phyloP scores from a whole-genome alignment of 2,329 filamentous ascomycete genomes.

The Epichloe coenophiala region DNA sequence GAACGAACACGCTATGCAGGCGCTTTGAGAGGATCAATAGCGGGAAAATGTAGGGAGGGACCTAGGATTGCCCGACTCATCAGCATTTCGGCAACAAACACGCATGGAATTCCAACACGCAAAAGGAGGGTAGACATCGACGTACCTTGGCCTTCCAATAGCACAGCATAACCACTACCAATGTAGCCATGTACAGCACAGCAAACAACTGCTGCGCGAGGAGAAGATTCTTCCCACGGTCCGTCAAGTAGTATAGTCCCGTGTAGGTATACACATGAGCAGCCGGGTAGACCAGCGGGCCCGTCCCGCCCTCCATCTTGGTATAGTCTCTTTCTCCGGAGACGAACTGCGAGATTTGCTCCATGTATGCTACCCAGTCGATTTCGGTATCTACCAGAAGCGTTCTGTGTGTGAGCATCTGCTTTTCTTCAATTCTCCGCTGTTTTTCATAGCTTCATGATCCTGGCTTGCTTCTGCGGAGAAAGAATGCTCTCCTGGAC shows the following conservation, averaged over 20 bases:
- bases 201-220: constrained; percentile 78
- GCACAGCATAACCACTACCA: constrained; percentile 68
- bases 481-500: too few relatives aligned
- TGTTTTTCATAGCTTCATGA: not conserved
- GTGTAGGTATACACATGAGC: constrained; percentile 88
- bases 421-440: not conserved
- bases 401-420: not conserved
- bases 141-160: constrained; percentile 60
- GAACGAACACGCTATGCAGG: constrained; percentile 82
- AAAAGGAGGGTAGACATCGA: not conserved
- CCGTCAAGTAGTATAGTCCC: constrained; percentile 62
- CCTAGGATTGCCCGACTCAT: constrained; percentile 27
- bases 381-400: constrained; percentile 72
- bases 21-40: constrained; percentile 82
- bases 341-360: constrained; percentile 70
- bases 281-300: constrained; percentile 88
- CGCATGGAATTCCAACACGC: not conserved
- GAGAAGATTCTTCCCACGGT: constrained; percentile 60
- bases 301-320: constrained; percentile 74
- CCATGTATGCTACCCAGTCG: constrained; percentile 95
- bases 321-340: constrained; percentile 81
- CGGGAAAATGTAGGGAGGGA: constrained; percentile 75
- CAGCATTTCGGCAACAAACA: not conserved
- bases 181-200: constrained; percentile 59
- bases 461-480: not conserved